Evolutionary conservation across 108 stramenopile genomes (phyloP), one percentile per base, ranked within the genome.

Genomic region (Skeletonema tropicum): DNA sequence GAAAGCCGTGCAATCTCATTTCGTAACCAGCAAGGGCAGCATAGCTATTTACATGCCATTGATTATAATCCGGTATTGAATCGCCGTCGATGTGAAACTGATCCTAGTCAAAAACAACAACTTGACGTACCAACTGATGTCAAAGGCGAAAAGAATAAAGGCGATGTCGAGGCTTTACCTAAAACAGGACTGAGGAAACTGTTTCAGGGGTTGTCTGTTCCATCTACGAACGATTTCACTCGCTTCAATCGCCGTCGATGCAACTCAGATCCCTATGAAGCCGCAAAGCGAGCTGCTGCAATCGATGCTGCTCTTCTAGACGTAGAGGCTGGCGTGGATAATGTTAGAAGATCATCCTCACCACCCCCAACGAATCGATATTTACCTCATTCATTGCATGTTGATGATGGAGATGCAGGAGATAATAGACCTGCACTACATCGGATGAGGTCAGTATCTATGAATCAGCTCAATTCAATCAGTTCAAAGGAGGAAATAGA

Each of bases 221-320:
- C 42, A 45, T 45, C 42, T 11, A 3, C 42, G 15, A n/a, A 23
- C 6, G 52, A 55, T 55, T 55, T 55, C 23, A 23, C 52, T n/a
- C 52, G 52, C 10, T 55, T 55, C 52, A 55, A 23, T 55, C 52
- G 52, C 23, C 52, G 23, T 25, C 52, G 23, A 23, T 55, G 21
- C 10, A 23, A 55, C 23, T 55, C 52, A 21, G 52, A 55, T 55
- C 52, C 52, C 1, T 5, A 23, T 9, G 52, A 55, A n/a, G 19
- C 52, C n/a, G 52, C 23, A 55, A 55, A 55, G 52, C 6, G 52
- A 55, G 52, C 19, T 55, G 52, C 52, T 55, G 15, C 42, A 45
- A 45, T 45, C 15, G 42, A 45, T 45, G 52, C 7, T 10, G 23
- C 7, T 23, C 23, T 1, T 55, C 23, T 55, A 23, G 52, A 55